Evolutionary conservation across 1,139 yeast species (phyloP).

Genomic region (Protomyces inouyei): DNA sequence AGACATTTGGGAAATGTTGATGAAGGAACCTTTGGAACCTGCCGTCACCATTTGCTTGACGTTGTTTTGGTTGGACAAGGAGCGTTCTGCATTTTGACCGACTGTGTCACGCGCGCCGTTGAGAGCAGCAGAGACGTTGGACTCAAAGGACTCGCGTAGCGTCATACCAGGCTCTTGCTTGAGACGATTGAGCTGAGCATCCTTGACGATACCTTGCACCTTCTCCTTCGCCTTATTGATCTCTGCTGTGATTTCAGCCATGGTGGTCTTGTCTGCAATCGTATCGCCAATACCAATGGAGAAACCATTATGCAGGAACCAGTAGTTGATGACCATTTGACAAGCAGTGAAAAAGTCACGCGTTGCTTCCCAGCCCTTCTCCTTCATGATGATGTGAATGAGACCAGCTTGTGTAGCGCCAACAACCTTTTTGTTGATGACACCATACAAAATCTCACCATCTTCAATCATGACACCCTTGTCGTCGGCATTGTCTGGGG

Average conservation of each 20-base stretch:
- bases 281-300: conserved; percentile 99
- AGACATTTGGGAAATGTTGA: conserved; percentile 98
- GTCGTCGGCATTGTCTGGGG: conserved; percentile 79
- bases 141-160: conserved; percentile 95
- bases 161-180: conserved; percentile 99
- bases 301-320: conserved; percentile 95
- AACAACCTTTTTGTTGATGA: conserved; percentile 94
- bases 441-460: conserved; percentile 95
- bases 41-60: conserved; percentile 99
- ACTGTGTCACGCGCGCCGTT: conserved; percentile 99
- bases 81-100: conserved; percentile 97
- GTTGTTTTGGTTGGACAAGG: conserved; percentile 86
- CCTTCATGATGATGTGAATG: conserved; percentile 94
- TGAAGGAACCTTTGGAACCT: conserved; percentile 98
- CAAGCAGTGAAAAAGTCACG: conserved; percentile 87
- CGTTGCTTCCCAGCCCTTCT: conserved; percentile 88
- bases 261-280: conserved; percentile 94
- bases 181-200: conserved; percentile 81
- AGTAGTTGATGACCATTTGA: conserved; percentile 91
- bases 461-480: conserved; percentile 87
- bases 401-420: conserved; percentile 99
- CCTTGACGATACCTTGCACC: conserved; percentile 86
- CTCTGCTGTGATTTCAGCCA: conserved; percentile 87
- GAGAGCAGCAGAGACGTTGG: conserved; percentile 87
- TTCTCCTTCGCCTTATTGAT: conserved; percentile 87